Percentiles rank a stretch among this genome's conserved stretches.
Conservation (phyloP, 2,329 filamentous ascomycete species). For the Penicillium hordei region DNA sequence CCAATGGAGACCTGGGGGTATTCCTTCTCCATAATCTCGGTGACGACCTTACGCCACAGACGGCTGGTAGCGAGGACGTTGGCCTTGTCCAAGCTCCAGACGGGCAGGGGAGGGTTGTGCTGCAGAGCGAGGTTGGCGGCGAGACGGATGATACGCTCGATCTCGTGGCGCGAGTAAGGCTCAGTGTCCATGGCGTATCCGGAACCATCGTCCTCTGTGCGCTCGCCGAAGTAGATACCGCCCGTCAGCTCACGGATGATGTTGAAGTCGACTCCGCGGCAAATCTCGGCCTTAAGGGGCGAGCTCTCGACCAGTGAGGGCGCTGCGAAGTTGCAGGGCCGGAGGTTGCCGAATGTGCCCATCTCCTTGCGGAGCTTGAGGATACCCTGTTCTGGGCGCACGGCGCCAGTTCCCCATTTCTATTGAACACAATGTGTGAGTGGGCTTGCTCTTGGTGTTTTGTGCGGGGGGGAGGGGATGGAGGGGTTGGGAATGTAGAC, state of each 20-base stretch:
- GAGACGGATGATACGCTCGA: slow-evolving; percentile 82
- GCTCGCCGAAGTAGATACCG: slow-evolving; percentile 93
- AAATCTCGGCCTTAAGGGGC: slow-evolving; percentile 81
- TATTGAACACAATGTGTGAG: slow-evolving; percentile 26
- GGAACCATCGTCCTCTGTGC: slow-evolving; percentile 72
- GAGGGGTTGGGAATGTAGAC: slow-evolving; percentile 20
- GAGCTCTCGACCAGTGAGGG: slow-evolving; percentile 80
- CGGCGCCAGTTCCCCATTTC: slow-evolving; percentile 88
- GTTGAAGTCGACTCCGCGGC: slow-evolving; percentile 84
- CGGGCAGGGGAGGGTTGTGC: slow-evolving; percentile 71
- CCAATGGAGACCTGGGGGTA: slow-evolving; percentile 81
- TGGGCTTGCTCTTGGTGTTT: slow-evolving; percentile 1
- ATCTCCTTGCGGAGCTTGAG: slow-evolving; percentile 90
- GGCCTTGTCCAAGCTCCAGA: slow-evolving; percentile 91
- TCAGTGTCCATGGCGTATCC: slow-evolving; percentile 80
- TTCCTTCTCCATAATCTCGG: slow-evolving; percentile 80
- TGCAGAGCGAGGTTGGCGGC: slow-evolving; percentile 78
- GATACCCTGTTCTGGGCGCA: slow-evolving; percentile 90
- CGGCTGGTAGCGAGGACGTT: slow-evolving; percentile 90
- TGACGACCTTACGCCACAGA: slow-evolving; percentile 84
- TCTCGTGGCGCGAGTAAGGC: slow-evolving; percentile 78
- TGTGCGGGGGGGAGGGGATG: background rate
- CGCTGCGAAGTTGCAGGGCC: slow-evolving; percentile 93
- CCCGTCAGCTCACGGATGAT: slow-evolving; percentile 90
- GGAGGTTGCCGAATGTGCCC: slow-evolving; percentile 89